Percentiles rank a stretch among this genome's conserved stretches.
Conservation (phyloP, 805 yeast genomes). For the Spathaspora arborariae region DNA sequence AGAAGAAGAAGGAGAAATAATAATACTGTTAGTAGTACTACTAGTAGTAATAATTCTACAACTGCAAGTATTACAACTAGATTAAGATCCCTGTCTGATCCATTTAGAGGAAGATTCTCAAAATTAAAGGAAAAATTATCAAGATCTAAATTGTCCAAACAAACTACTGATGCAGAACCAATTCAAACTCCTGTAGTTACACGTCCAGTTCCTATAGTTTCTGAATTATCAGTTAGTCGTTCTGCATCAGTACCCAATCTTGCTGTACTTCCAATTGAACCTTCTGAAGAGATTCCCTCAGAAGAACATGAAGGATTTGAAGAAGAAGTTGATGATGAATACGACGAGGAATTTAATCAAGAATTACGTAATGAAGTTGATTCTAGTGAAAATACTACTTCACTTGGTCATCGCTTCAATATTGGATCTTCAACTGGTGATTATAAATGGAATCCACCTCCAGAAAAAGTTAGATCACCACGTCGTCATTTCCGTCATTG, state of each 20-base stretch:
- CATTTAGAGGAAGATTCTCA: constrained; percentile 19
- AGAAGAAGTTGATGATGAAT: constrained; percentile 20
- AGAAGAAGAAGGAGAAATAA: constrained; percentile 51
- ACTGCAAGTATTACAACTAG: constrained; percentile 3
- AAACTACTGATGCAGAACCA: not conserved
- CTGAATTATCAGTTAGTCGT: not conserved
- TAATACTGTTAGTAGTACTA: not conserved
- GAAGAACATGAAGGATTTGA: constrained; percentile 1
- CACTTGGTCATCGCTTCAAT: not conserved
- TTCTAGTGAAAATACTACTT: not conserved
- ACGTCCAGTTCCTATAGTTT: not conserved
- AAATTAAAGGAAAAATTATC: constrained; percentile 20
- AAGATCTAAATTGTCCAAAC: not conserved
- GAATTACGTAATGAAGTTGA: constrained; percentile 5
- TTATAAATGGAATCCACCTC: constrained; percentile 48
- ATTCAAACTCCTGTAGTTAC: not conserved
- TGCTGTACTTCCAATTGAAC: not conserved
- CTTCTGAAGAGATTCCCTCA: not conserved
- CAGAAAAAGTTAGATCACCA: constrained; percentile 24
- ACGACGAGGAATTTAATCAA: constrained; percentile 15
- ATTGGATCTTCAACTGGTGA: constrained; percentile 10
- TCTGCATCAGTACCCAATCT: not conserved
- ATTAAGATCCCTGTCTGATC: constrained; percentile 19
- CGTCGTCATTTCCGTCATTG: constrained; percentile 46
- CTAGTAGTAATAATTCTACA: not conserved